These are phyloP conservation scores for Hypsizygus marmoreus DNA, from an alignment of 768 basidiomycete species.

Conservation along the genomic window DNA sequence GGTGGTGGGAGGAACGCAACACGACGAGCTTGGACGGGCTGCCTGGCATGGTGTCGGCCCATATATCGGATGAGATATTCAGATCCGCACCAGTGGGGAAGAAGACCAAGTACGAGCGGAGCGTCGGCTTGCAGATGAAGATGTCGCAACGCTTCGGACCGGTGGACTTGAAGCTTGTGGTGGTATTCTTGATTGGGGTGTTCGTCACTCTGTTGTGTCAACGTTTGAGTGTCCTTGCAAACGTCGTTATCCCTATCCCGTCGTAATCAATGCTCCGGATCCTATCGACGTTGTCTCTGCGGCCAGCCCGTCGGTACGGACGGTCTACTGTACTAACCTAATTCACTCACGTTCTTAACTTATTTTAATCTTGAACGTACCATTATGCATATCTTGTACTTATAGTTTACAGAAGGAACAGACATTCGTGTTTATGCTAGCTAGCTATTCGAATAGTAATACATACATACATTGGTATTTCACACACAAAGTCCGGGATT, in stretches of 20 bases:
- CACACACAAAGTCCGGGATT: conserved; percentile 15
- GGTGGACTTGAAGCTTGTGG: conserved; percentile 13
- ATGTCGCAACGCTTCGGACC: neutral
- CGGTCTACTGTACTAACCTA: neutral
- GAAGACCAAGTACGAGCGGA: conserved; percentile 9
- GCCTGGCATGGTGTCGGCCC: conserved; percentile 43
- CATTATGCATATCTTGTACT: conserved; percentile 10
- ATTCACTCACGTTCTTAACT: conserved; percentile 1
- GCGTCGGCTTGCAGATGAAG: conserved; percentile 5
- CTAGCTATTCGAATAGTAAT: conserved; percentile 21
- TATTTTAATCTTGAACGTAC: conserved; percentile 6
- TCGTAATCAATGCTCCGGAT: conserved; percentile 2
- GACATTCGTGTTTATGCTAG: conserved; percentile 10
- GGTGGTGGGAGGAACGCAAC: conserved; percentile 61
- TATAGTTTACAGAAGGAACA: neutral
- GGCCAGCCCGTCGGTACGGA: neutral
- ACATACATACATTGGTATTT: conserved; percentile 26
- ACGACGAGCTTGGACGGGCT: conserved; percentile 59
- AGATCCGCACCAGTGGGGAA: conserved; percentile 13
- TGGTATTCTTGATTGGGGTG: conserved; percentile 18
- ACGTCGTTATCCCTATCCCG: conserved; percentile 10
- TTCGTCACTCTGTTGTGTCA: conserved; percentile 14
- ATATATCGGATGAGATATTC: conserved; percentile 21
- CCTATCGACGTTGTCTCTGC: neutral
- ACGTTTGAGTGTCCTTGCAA: conserved; percentile 9